Evolutionary conservation across 1,284 basidiomycete species (phyloP).

Genomic region (Blastosporella zonata): DNA sequence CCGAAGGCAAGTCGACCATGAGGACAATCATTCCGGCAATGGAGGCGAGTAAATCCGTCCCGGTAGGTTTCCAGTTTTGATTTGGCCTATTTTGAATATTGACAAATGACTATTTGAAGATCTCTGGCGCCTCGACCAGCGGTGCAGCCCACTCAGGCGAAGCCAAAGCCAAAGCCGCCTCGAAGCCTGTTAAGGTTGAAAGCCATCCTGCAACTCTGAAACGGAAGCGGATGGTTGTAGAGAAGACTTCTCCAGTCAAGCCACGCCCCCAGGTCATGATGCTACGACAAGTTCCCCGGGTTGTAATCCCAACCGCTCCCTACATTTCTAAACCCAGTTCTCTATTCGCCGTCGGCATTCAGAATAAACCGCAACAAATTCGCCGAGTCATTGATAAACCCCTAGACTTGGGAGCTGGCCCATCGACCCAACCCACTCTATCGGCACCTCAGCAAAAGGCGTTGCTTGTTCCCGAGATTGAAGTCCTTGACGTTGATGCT

Average conservation of each 20-base stretch:
- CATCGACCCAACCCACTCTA: neutral
- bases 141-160: conserved; percentile 3
- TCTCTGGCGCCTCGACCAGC: neutral
- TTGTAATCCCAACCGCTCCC: conserved; percentile 14
- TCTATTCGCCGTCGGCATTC: neutral
- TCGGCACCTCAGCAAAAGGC: neutral
- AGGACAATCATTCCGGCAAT: conserved; percentile 19
- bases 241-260: conserved; percentile 24
- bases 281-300: conserved; percentile 28
- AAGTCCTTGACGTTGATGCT: neutral
- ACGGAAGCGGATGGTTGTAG: conserved; percentile 35
- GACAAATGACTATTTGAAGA: neutral
- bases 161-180: neutral
- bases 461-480: neutral
- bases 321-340: conserved; percentile 9
- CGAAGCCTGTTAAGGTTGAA: neutral
- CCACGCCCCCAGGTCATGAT: conserved; percentile 26
- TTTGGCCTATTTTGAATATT: neutral
- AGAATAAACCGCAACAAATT: conserved; percentile 17
- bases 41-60: conserved; percentile 4
- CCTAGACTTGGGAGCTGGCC: neutral
- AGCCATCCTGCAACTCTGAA: conserved; percentile 28
- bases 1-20: conserved; percentile 14
- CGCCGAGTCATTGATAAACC: conserved; percentile 18
- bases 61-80: conserved; percentile 3